phyloP scores from a whole-genome alignment of 1,284 basidiomycete genomes.

The Cryptococcus deneoformans region DNA sequence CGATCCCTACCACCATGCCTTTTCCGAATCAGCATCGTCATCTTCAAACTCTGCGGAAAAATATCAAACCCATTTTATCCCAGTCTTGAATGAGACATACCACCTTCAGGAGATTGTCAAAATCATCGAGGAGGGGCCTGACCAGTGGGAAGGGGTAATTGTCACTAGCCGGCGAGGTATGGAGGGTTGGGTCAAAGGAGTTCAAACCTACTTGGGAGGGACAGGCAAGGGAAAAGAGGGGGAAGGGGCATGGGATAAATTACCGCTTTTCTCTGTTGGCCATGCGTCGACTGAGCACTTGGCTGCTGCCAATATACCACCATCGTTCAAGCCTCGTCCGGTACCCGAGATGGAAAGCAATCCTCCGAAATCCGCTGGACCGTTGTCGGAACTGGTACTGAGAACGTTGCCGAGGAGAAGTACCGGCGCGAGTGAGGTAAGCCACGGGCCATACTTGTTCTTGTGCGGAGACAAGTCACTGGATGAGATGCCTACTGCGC shows the following conservation, averaged over 20 bases:
- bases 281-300: slow-evolving; percentile 8
- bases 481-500: slow-evolving; percentile 23
- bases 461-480: slow-evolving; percentile 42
- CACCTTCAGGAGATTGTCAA: neutral
- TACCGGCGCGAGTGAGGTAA: neutral
- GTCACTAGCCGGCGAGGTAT: slow-evolving; percentile 12
- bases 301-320: slow-evolving; percentile 1
- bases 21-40: neutral
- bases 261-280: slow-evolving; percentile 15
- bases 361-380: slow-evolving; percentile 13
- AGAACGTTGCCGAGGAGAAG: slow-evolving; percentile 8
- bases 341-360: neutral
- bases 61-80: slow-evolving; percentile 8
- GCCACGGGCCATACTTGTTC: slow-evolving; percentile 28
- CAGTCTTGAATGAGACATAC: slow-evolving; percentile 12
- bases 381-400: slow-evolving; percentile 20
- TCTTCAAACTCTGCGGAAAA: neutral
- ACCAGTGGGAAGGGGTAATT: slow-evolving; percentile 11
- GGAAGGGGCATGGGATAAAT: slow-evolving; percentile 1
- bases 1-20: neutral
- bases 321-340: slow-evolving; percentile 4
- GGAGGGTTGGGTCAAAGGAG: slow-evolving; percentile 14
- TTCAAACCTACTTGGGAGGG: slow-evolving; percentile 1
- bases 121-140: slow-evolving; percentile 4
- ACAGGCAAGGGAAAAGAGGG: neutral